Percentiles rank a stretch among this genome's conserved stretches.
Evolutionary conservation across 805 yeast species (phyloP).

Genomic region (Trichomonascus vanleenenianus): DNA sequence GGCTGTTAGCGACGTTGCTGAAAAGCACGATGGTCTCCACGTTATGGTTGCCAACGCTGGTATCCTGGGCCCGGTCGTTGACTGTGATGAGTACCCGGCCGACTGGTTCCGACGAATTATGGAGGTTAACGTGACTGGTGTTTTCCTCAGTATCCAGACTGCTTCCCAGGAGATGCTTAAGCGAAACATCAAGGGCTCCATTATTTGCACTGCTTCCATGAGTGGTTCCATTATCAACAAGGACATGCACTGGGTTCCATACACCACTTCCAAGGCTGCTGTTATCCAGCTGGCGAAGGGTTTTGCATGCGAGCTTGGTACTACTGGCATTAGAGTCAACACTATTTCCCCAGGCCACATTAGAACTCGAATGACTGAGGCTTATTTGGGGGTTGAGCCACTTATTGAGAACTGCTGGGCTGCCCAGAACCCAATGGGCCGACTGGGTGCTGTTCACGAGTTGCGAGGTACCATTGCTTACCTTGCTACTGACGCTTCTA

Average conservation of each 20-base stretch:
- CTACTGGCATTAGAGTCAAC: constrained; percentile 45
- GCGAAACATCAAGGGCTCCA: constrained; percentile 52
- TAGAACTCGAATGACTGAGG: constrained; percentile 51
- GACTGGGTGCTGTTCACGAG: constrained; percentile 57
- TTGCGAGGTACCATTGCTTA: constrained; percentile 51
- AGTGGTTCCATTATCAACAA: constrained; percentile 67
- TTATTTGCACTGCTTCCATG: constrained; percentile 72
- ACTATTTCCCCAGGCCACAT: constrained; percentile 53
- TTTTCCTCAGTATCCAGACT: constrained; percentile 61
- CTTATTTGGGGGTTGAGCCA: constrained; percentile 46
- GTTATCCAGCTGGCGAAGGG: constrained; percentile 30
- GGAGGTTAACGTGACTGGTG: constrained; percentile 63
- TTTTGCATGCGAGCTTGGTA: constrained; percentile 53
- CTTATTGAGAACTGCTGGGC: constrained; percentile 33
- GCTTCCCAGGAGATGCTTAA: constrained; percentile 58
- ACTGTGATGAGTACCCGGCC: constrained; percentile 47
- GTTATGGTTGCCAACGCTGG: constrained; percentile 77
- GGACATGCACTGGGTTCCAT: constrained; percentile 32
- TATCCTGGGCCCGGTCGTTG: constrained; percentile 31
- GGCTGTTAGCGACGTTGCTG: constrained; percentile 40
- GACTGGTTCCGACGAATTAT: constrained; percentile 56
- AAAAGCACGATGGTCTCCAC: constrained; percentile 50
- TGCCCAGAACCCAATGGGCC: constrained; percentile 41
- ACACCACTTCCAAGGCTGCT: constrained; percentile 33
- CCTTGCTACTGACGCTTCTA: constrained; percentile 42